phyloP scores from a whole-genome alignment of 371 early-diverging fungal species.

The Choanephora cucurbitarum region DNA sequence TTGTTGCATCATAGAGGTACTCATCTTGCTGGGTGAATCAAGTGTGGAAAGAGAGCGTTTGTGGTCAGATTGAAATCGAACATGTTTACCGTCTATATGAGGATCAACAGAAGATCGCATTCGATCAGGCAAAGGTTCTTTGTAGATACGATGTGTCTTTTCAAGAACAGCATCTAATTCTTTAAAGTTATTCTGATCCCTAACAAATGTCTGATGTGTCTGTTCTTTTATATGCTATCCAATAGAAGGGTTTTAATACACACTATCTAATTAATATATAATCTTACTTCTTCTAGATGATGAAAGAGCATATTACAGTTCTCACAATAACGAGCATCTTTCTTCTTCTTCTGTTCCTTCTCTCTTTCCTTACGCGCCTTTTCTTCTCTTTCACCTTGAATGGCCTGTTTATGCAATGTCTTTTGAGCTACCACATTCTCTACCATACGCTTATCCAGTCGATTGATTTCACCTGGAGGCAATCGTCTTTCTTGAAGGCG shows the following conservation, averaged over 20 bases:
- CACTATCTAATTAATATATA: too few relatives aligned
- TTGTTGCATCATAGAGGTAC: neutral
- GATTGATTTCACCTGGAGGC: slow-evolving; percentile 31
- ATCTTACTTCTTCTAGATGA: slow-evolving; percentile 33
- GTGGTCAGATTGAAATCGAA: slow-evolving; percentile 16
- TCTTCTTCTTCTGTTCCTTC: slow-evolving; percentile 10
- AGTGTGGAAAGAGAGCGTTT: slow-evolving; percentile 4
- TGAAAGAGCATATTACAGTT: slow-evolving; percentile 39
- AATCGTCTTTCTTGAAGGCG: slow-evolving; percentile 7
- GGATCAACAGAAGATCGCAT: slow-evolving; percentile 17
- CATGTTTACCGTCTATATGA: slow-evolving; percentile 32
- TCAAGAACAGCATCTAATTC: slow-evolving; percentile 34
- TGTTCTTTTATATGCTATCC: slow-evolving; percentile 38
- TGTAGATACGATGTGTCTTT: slow-evolving; percentile 30
- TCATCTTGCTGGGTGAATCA: neutral
- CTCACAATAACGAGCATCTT: slow-evolving; percentile 35
- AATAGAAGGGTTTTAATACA: too few relatives aligned
- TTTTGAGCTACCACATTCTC: slow-evolving; percentile 24
- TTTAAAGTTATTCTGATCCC: slow-evolving; percentile 39
- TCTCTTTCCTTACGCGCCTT: slow-evolving; percentile 10
- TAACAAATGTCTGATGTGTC: slow-evolving; percentile 36
- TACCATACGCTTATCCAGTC: slow-evolving; percentile 36
- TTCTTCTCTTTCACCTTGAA: slow-evolving; percentile 13
- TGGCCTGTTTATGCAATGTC: slow-evolving; percentile 7
- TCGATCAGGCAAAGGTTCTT: slow-evolving; percentile 18